Conservation (phyloP, 2,329 filamentous ascomycete genomes). For the Penicillium sp. region DNA sequence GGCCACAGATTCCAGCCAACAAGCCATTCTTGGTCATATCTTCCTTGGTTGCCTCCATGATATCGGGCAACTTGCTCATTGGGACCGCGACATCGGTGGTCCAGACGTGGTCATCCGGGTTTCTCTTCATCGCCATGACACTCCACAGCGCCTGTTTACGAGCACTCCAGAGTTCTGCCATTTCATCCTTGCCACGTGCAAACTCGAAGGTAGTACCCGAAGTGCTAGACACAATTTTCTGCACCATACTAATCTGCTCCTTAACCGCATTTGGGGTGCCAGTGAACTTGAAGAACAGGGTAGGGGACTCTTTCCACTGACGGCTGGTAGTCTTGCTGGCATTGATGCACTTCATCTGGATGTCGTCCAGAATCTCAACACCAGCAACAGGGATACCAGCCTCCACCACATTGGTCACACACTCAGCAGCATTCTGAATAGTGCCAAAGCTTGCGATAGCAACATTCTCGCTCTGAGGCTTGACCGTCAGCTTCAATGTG, state of each 20-base stretch:
- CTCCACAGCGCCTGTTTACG: conserved; percentile 73
- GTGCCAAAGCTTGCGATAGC: conserved; percentile 68
- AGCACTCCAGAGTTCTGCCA: conserved; percentile 70
- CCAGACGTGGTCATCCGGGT: conserved; percentile 65
- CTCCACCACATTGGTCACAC: conserved; percentile 75
- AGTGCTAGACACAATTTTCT: conserved; percentile 56
- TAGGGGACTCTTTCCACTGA: conserved; percentile 67
- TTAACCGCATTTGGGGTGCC: conserved; percentile 63
- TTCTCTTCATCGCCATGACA: conserved; percentile 62
- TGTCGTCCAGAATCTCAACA: conserved; percentile 89
- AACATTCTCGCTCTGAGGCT: conserved; percentile 75
- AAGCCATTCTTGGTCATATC: conserved; percentile 63
- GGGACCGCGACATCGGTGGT: conserved; percentile 80
- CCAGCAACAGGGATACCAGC: conserved; percentile 82
- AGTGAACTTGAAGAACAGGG: conserved; percentile 73
- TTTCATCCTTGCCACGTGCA: conserved; percentile 62
- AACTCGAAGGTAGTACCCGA: conserved; percentile 65
- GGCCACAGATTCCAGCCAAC: conserved; percentile 65
- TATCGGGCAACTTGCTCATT: conserved; percentile 66
- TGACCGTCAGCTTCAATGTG: conserved; percentile 79
- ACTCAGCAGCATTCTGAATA: conserved; percentile 71
- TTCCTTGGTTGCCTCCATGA: conserved; percentile 68
- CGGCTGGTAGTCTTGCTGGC: conserved; percentile 45
- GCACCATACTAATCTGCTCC: conserved; percentile 61
- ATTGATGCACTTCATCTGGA: conserved; percentile 76